phyloP scores from a whole-genome alignment of 345 rosid genomes.

The Bretschneidera sinensis region DNA sequence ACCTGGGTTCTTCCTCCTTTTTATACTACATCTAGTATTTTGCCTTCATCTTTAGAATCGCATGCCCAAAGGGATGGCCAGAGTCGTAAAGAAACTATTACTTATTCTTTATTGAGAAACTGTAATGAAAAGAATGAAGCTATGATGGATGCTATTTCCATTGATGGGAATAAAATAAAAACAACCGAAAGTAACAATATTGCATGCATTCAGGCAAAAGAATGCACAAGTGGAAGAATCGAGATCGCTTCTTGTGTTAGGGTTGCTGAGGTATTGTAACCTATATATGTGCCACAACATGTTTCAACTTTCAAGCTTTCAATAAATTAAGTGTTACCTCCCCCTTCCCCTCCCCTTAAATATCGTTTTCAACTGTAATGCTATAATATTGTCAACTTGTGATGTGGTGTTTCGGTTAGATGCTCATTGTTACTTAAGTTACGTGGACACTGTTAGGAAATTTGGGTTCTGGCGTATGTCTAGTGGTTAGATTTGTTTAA shows the following conservation, averaged over 20 bases:
- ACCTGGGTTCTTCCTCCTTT: conserved; percentile 93
- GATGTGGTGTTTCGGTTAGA: no score
- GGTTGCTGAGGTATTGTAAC: conserved; percentile 71
- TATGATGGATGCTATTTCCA: conserved; percentile 42
- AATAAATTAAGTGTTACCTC: no score
- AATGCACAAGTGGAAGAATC: conserved; percentile 64
- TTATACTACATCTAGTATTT: conserved; percentile 63
- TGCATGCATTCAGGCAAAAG: conserved; percentile 90
- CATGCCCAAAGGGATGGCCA: conserved; percentile 51
- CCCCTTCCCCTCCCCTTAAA: no score
- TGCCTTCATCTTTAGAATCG: conserved; percentile 52
- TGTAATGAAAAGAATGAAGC: conserved; percentile 44
- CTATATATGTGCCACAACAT: no score
- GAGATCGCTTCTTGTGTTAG: conserved; percentile 89
- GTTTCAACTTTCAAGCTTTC: no score
- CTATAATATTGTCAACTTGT: no score
- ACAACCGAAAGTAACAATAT: conserved; percentile 59
- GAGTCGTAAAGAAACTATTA: conserved; percentile 50
- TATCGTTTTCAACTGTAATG: no score
- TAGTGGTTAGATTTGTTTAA: no score
- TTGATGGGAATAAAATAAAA: conserved; percentile 63
- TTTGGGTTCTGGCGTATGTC: no score
- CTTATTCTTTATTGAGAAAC: conserved; percentile 63
- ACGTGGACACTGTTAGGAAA: no score
- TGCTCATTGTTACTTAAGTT: no score